Conservation (phyloP, 805 yeast genomes). For the Starmerella floris region DNA sequence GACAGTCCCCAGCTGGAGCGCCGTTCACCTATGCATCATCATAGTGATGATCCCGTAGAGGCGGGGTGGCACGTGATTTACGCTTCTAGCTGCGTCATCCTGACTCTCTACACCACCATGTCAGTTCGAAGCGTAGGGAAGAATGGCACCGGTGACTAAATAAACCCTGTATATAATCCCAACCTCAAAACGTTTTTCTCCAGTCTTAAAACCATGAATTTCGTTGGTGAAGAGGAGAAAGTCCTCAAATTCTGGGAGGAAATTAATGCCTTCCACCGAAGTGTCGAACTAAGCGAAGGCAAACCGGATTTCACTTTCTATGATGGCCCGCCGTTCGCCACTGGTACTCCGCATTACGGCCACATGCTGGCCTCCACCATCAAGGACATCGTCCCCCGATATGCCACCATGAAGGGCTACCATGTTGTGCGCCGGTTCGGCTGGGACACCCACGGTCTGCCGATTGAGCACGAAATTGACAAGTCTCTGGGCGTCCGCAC, state of each 20-base stretch:
- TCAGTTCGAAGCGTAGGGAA: no score
- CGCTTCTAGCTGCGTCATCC: no score
- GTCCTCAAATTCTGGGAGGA: constrained; percentile 74
- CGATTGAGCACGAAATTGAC: constrained; percentile 97
- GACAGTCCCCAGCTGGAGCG: no score
- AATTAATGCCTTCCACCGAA: constrained; percentile 83
- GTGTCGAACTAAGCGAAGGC: constrained; percentile 69
- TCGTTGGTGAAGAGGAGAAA: constrained; percentile 82
- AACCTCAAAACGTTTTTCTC: not conserved
- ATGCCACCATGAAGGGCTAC: constrained; percentile 94
- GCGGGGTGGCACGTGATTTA: no score
- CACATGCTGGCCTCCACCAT: constrained; percentile 94
- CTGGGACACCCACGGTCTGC: constrained; percentile 99
- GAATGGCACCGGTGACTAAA: no score
- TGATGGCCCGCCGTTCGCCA: constrained; percentile 99
- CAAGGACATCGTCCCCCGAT: constrained; percentile 93
- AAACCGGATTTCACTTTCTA: constrained; percentile 82
- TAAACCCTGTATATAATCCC: constrained; percentile 1
- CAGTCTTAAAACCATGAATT: constrained; percentile 30
- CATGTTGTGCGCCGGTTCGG: constrained; percentile 96
- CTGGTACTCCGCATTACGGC: constrained; percentile 98
- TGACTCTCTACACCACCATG: no score
- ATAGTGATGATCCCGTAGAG: no score
- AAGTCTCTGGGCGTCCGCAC: constrained; percentile 87
- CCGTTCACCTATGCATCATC: no score